Evolutionary conservation across 257 asterid species (phyloP).

Genomic region (Nicotiana noctiflora): DNA sequence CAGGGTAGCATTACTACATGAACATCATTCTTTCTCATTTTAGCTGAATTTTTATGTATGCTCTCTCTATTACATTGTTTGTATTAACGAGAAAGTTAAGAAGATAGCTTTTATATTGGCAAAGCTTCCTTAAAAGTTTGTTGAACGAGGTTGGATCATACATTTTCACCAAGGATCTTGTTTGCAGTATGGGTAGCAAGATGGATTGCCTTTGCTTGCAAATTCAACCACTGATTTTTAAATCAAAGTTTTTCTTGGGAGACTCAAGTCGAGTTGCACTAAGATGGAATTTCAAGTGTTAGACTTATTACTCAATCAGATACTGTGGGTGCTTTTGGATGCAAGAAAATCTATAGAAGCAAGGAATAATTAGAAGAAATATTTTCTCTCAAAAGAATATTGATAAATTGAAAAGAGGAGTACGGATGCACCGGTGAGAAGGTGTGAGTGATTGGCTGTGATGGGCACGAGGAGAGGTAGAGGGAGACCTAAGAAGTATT

Average conservation of each 20-base stretch:
- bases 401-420: too few species aligned
- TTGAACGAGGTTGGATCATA: slow-evolving; percentile 6
- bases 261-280: too few species aligned
- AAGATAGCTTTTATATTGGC: background rate
- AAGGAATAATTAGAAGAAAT: too few species aligned
- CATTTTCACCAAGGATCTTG: slow-evolving; percentile 4
- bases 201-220: background rate
- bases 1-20: slow-evolving; percentile 36
- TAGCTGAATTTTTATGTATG: background rate
- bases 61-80: background rate
- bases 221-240: background rate
- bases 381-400: too few species aligned
- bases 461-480: too few species aligned
- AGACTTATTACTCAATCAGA: too few species aligned
- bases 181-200: background rate
- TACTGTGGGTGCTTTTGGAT: too few species aligned
- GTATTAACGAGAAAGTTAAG: background rate
- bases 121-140: background rate
- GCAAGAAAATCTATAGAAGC: too few species aligned
- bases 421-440: too few species aligned
- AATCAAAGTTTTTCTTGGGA: background rate
- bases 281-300: too few species aligned
- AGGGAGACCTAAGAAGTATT: too few species aligned
- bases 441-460: too few species aligned
- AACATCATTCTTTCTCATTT: background rate